A percentile compares a stretch with the other conserved stretches of the same genome.
These are phyloP conservation scores for Aurantiochytrium sp. DNA, from an alignment of 108 stramenopile species.

Conservation along the genomic window DNA sequence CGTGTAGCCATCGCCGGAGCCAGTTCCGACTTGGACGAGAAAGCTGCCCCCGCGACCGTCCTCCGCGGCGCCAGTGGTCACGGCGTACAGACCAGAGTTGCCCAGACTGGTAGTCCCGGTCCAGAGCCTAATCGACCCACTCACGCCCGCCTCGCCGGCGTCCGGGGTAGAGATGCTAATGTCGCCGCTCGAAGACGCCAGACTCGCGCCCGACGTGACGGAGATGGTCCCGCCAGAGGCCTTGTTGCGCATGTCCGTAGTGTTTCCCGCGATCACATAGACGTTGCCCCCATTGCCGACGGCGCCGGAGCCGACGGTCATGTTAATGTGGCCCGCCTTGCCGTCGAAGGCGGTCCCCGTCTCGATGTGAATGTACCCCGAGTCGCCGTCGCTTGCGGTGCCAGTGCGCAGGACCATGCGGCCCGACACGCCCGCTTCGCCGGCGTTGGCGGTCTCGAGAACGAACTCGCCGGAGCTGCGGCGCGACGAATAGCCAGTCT, in stretches of 20 bases:
- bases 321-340: slow-evolving; percentile 40
- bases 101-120: slow-evolving; percentile 18
- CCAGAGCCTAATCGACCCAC: slow-evolving; percentile 12
- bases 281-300: slow-evolving; percentile 41
- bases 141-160: background rate
- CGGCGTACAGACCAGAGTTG: slow-evolving; percentile 7
- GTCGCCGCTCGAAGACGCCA: background rate
- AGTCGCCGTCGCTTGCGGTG: slow-evolving; percentile 34
- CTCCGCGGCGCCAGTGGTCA: slow-evolving; percentile 16
- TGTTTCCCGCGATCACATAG: slow-evolving; percentile 43
- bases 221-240: background rate
- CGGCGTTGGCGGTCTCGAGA: slow-evolving; percentile 46
- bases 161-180: background rate
- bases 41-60: background rate
- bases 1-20: background rate
- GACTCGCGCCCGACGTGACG: background rate
- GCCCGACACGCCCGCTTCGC: slow-evolving; percentile 42
- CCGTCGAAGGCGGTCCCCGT: slow-evolving; percentile 45
- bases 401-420: slow-evolving; percentile 47
- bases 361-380: slow-evolving; percentile 44
- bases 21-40: background rate
- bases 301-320: slow-evolving; percentile 31
- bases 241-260: background rate
- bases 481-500: background rate
- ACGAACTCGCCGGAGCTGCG: slow-evolving; percentile 38